Evolutionary conservation across 805 yeast genomes (phyloP), one percentile per base, ranked within the genome.

Genomic region (Metschnikowia gelsemii): DNA sequence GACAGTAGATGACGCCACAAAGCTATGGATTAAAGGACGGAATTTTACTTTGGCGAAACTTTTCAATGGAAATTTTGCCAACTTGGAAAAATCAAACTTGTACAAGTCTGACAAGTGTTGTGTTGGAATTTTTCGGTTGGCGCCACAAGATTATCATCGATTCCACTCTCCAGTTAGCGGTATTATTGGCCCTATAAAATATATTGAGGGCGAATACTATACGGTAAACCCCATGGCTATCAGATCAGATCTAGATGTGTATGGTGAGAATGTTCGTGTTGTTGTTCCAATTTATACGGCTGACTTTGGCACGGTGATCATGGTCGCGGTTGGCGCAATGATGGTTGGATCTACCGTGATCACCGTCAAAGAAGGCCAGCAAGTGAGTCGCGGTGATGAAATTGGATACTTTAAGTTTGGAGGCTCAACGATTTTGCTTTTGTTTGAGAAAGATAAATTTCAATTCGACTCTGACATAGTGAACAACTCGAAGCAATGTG

Each of bases 141-240:
- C 99, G 0, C 99, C 99, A 1, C 99, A 91, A 59, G 99, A 91
- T 60, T 91, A 91, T 57, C 99, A 91, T 58, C 69, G 99, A 32
- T 90, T 91, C 62, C 99, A 91, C 60, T 74, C 79, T 12, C 96
- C 97, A 0, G 90, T 93, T 2, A 76, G 75, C 44, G 98, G 97
- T 2, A 58, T 58, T 0, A 63, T 93, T 24, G 84, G 85, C 1
- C 71, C 78, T 43, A 82, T 91, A 12, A 70, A 70, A 34, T 74
- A 70, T 50, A 84, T 91, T 23, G 84, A 81, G 25, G 99, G 98
- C 0, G 93, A 89, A 55, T 91, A 91, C 59, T 91, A 87, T 59
- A 91, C 98, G 0, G 99, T 91, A 14, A 91, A 91, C 56, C 98
- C 98, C 1, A 91, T 91, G 98, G 98, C 98, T 0, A 78, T 93